phyloP scores from a whole-genome alignment of 2,329 filamentous ascomycete genomes.

The Penicillium vulpinum region DNA sequence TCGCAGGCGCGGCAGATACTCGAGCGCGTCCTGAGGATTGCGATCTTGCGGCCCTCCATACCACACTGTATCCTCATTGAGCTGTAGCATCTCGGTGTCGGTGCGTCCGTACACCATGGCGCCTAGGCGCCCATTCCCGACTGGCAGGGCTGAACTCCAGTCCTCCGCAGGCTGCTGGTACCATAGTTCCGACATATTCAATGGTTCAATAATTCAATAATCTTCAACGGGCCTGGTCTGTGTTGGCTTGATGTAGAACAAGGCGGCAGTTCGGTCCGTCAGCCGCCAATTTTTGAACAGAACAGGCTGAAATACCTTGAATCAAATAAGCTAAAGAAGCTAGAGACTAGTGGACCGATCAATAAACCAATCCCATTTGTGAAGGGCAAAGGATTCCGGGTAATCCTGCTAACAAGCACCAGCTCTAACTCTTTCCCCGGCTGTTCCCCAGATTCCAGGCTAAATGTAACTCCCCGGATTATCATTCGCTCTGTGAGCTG shows the following conservation, averaged over 20 bases:
- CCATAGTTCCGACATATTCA: slow-evolving; percentile 32
- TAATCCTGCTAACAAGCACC: not conserved
- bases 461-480: slow-evolving; percentile 2
- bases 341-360: not conserved
- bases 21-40: slow-evolving; percentile 41
- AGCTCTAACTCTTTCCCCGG: not conserved
- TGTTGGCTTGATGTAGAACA: not conserved
- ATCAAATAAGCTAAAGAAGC: not conserved
- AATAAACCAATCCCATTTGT: not conserved
- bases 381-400: not conserved
- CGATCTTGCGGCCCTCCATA: slow-evolving; percentile 49
- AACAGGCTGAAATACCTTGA: not conserved
- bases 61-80: slow-evolving; percentile 54
- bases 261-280: slow-evolving; percentile 4
- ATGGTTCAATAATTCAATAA: too few relatives aligned
- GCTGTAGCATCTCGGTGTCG: slow-evolving; percentile 45
- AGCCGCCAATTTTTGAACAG: not conserved
- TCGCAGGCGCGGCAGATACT: slow-evolving; percentile 42
- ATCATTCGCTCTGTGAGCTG: not conserved
- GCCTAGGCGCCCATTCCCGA: slow-evolving; percentile 52
- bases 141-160: slow-evolving; percentile 47
- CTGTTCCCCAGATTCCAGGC: slow-evolving; percentile 5
- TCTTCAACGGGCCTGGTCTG: not conserved
- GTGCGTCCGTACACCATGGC: slow-evolving; percentile 51
- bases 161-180: slow-evolving; percentile 28